Conservation (phyloP, 2,329 filamentous ascomycete species). For the Falciphora oryzae region DNA sequence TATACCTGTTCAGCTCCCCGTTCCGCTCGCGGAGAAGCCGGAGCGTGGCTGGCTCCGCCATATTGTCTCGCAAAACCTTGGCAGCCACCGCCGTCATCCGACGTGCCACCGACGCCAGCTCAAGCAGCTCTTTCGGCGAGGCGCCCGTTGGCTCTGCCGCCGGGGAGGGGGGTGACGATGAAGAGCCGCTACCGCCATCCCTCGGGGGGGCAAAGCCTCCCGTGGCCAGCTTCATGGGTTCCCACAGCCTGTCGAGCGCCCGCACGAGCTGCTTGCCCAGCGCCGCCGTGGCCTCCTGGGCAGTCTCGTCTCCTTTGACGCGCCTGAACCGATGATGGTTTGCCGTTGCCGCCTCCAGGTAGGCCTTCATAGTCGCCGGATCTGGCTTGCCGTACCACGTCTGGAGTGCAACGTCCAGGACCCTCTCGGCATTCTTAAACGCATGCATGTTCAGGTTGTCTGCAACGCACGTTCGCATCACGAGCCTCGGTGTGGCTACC, state of each 20-base stretch:
- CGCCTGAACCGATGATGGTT: conserved; percentile 35
- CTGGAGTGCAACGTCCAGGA: conserved; percentile 49
- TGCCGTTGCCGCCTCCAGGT: conserved; percentile 49
- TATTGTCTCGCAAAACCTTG: conserved; percentile 26
- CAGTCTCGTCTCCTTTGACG: conserved; percentile 23
- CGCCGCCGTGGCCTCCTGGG: conserved; percentile 30
- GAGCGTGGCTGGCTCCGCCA: conserved; percentile 15
- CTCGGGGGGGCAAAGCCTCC: conserved; percentile 25
- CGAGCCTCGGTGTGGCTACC: conserved; percentile 60
- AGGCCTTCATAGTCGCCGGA: conserved; percentile 43
- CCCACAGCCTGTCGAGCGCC: conserved; percentile 47
- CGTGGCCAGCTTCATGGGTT: conserved; percentile 33
- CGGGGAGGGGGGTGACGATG: not conserved
- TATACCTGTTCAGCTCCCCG: conserved; percentile 22
- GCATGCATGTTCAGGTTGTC: conserved; percentile 72
- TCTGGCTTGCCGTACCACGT: conserved; percentile 36
- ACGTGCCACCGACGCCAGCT: conserved; percentile 39
- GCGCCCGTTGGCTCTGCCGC: conserved; percentile 3
- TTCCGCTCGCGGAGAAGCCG: conserved; percentile 5
- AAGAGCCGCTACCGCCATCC: not conserved
- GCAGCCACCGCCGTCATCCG: conserved; percentile 40
- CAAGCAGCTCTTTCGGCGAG: conserved; percentile 30
- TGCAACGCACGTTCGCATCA: conserved; percentile 65
- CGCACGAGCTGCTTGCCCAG: conserved; percentile 45
- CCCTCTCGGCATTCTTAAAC: conserved; percentile 55